phyloP scores from a whole-genome alignment of 2,329 filamentous ascomycete genomes.

The Biscogniauxia sp. region DNA sequence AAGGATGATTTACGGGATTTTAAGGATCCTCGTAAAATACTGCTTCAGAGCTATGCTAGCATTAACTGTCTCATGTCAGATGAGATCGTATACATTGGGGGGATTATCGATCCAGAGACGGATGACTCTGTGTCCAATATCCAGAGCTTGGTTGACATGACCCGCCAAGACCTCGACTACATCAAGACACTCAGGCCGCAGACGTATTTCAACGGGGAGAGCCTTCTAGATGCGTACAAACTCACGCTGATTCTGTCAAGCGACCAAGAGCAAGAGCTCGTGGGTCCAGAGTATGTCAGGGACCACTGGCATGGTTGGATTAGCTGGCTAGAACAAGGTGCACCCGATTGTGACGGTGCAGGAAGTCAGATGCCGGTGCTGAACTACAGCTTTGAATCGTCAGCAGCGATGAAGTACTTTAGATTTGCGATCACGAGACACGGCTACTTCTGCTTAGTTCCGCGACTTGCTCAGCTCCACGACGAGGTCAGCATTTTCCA shows the following conservation, averaged over 20 bases:
- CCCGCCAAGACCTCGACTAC: conserved; percentile 6
- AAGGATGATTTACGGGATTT: conserved; percentile 13
- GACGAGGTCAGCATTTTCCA: conserved; percentile 21
- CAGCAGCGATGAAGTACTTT: conserved; percentile 12
- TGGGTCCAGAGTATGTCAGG: conserved; percentile 4
- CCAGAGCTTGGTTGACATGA: conserved; percentile 1
- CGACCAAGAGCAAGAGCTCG: conserved; percentile 1
- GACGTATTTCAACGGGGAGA: conserved; percentile 10
- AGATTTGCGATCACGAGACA: conserved; percentile 22
- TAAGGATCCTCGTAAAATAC: conserved; percentile 14
- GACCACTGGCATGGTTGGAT: conserved; percentile 13
- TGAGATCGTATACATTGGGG: conserved; percentile 22
- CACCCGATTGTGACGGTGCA: not conserved
- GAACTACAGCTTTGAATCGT: conserved; percentile 9
- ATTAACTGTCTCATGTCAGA: conserved; percentile 23
- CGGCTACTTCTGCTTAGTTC: conserved; percentile 25
- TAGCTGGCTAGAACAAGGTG: conserved; percentile 1
- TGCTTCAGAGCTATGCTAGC: conserved; percentile 23
- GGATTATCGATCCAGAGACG: conserved; percentile 7
- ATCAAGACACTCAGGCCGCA: conserved; percentile 4
- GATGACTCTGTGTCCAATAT: conserved; percentile 1
- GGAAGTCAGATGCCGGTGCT: conserved; percentile 1
- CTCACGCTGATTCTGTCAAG: conserved; percentile 9
- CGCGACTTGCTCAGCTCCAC: conserved; percentile 8
- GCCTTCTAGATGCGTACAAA: conserved; percentile 9